Base-by-base conservation (phyloP, 2,329 filamentous ascomycete species). In the Alternaria atra region DNA sequence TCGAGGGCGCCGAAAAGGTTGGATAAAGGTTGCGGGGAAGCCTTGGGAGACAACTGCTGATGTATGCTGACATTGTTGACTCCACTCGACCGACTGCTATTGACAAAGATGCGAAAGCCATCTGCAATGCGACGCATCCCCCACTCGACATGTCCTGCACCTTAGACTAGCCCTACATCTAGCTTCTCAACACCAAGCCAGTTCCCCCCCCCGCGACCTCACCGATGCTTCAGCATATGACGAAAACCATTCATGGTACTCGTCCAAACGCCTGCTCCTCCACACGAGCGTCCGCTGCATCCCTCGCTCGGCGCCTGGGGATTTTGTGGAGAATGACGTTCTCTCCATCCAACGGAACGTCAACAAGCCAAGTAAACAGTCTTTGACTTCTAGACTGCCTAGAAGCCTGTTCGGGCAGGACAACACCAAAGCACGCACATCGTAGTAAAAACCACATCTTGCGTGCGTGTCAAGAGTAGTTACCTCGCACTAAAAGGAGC, bases 111-210 rank as follows among this genome's bases (percentile, higher is more conserved):
- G 34, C 44, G 17, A 23, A 17, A 42, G n/a, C 39, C 47, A 51
- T 25, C 39, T 57, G 55, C 47, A 43, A 13, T 30, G 40, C 55
- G 17, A 47, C 34, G 30, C 46, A 43, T 34, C 17, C 53, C 23
- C 55, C 52, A 51, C 57, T 37, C 42, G 23, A 59, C 59, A 29
- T 30, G 52, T 42, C 25, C 59, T 69, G 66, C 67, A 60, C 55
- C 55, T 61, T 58, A n/a, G 32, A 35, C 64, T 70, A 69, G 69
- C 48, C 54, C 56, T 46, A 53, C 48, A 35, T 55, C 59, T 72
- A 73, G 70, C 61, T 60, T 60, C 70, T 73, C 70, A 73, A 73
- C 70, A 72, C 68, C 65, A 70, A 39, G 48, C 39, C 54, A 35
- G 23, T 34, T 23, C 52, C 44, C 59, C 52, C 44, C 59, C 29